phyloP scores from a whole-genome alignment of 352 stramenopile genomes.

The Phytophthora pini region DNA sequence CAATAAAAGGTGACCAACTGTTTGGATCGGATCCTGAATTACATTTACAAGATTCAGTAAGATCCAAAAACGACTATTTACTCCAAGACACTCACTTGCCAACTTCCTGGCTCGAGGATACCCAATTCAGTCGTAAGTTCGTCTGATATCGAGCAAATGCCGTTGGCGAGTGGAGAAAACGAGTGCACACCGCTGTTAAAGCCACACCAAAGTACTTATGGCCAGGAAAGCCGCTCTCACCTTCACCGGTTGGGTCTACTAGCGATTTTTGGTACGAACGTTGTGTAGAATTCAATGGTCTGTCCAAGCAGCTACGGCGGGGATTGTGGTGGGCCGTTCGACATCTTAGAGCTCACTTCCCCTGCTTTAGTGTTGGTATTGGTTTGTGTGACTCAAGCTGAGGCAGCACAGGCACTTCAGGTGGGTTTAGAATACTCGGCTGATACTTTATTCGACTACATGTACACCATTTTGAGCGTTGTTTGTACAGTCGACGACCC shows the following conservation, averaged over 20 bases:
- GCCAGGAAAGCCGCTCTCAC: neutral
- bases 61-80: no score
- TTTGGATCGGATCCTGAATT: neutral
- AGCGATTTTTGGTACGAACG: neutral
- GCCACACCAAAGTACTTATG: neutral
- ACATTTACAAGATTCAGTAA: neutral
- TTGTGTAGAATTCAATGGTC: neutral
- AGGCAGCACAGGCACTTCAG: constrained; percentile 17
- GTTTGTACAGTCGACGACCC: neutral
- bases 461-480: no score
- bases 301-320: no score
- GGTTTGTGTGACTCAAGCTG: constrained; percentile 12
- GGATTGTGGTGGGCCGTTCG: neutral
- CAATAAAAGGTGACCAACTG: no score
- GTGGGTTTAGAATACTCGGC: neutral
- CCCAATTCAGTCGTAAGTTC: neutral
- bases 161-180: neutral
- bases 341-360: neutral
- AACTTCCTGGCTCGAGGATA: neutral
- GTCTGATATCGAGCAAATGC: neutral
- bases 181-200: neutral
- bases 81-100: neutral
- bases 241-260: constrained; percentile 3
- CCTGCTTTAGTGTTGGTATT: constrained; percentile 3
- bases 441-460: neutral